Base-by-base conservation (phyloP, 495 filamentous ascomycete species). In the Pyrenopolyporus hunteri region DNA sequence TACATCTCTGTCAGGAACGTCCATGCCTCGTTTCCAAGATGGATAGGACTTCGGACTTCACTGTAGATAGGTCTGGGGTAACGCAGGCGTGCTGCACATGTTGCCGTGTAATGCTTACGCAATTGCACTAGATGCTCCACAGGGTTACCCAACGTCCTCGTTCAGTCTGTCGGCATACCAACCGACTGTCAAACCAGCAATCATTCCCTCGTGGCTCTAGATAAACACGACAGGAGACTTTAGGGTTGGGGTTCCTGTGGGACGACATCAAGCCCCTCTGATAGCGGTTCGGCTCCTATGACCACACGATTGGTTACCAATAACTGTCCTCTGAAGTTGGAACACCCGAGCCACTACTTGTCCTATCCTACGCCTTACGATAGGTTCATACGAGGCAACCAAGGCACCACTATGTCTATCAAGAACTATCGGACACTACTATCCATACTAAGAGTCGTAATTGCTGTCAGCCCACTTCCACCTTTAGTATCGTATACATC, bases 61-160 rank as follows among this genome's bases (percentile, higher is more conserved):
- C 13, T 56, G 32, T 20, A 56, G 28, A 35, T 35, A 13, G 20
- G 26, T 56, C 52, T 47, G 52, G 52, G 52, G 52, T 45, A 46
- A 35, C 36, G 36, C 36, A 29, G 28, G 26, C 14, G 28, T 19
- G n/a, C 32, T 14, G 20, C n/a, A 23, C 35, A 36, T 33, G 32
- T 39, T 28, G 19, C 11, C 5, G 16, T 23, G n/a, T 13, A 35
- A 35, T 35, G 39, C 22, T 28, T 29, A 42, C 29, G 48, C 37
- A 54, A 42, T n/a, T 29, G 14, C 23, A 29, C 11, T 19, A n/a
- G 13, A 1, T 16, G 13, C 26, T 37, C 14, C 10, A 23, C 37
- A 40, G 20, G 39, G 17, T 35, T 44, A 45, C 22, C 14, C 42
- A 20, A 29, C 8, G 13, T 22, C 32, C 42, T 31, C 22, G n/a